These are phyloP conservation scores for Gigaspora rosea DNA, from an alignment of 192 early-diverging fungal genomes.

Conservation along the genomic window DNA sequence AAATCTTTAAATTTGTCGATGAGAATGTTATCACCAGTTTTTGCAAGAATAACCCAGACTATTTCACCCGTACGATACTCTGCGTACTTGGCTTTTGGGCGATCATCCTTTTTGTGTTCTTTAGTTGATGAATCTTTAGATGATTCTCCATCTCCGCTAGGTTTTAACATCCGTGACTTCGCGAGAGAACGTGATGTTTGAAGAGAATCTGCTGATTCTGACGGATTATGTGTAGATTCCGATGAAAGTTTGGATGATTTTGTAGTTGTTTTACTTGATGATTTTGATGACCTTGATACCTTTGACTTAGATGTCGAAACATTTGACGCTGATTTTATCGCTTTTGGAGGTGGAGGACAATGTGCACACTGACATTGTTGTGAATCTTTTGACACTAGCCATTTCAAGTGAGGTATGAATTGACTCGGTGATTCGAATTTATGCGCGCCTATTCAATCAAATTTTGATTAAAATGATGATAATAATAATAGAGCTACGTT, in stretches of 20 bases:
- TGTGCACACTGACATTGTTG: background rate
- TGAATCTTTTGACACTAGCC: background rate
- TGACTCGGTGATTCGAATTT: background rate
- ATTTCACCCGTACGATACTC: slow-evolving; percentile 4
- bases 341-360: background rate
- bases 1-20: background rate
- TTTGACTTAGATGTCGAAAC: background rate
- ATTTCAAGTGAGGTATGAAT: background rate
- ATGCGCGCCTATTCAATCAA: background rate
- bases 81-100: background rate
- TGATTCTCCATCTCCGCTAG: too few relatives aligned
- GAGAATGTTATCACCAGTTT: background rate
- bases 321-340: too few relatives aligned
- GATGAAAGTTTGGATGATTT: background rate
- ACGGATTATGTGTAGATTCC: too few relatives aligned
- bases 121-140: too few relatives aligned
- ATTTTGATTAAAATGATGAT: background rate
- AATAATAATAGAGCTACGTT: background rate
- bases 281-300: background rate
- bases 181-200: too few relatives aligned
- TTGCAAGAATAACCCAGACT: background rate
- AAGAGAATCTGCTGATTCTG: too few relatives aligned
- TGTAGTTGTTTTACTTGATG: background rate
- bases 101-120: background rate
- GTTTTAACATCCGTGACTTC: too few relatives aligned